Conservation (phyloP, 352 stramenopile genomes). For the Globisporangium recalcitrans region DNA sequence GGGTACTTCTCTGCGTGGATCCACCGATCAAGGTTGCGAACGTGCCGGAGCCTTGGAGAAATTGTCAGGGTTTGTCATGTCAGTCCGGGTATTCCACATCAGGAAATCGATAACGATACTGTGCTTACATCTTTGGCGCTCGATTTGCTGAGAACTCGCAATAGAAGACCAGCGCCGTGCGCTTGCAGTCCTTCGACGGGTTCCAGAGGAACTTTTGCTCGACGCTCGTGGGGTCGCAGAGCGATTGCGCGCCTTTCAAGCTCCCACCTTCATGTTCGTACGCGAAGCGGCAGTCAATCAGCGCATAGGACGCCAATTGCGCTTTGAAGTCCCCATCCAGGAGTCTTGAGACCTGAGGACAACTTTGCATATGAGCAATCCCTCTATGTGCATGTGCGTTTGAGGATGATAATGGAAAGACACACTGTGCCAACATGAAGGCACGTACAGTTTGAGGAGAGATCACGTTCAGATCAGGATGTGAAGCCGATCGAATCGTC, state of each 20-base stretch:
- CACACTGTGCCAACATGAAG: background rate
- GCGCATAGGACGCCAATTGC: constrained; percentile 23
- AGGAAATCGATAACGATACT: background rate
- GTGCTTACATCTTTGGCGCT: constrained; percentile 51
- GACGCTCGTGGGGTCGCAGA: constrained; percentile 39
- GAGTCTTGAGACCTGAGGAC: constrained; percentile 23
- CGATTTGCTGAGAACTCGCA: constrained; percentile 69
- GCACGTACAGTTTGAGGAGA: constrained; percentile 33
- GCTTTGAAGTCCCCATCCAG: constrained; percentile 32
- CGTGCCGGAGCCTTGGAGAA: constrained; percentile 33
- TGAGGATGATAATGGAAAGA: background rate
- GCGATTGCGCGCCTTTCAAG: constrained; percentile 30
- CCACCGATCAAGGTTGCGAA: constrained; percentile 57
- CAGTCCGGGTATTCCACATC: background rate
- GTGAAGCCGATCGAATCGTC: constrained; percentile 41
- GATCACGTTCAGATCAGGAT: constrained; percentile 62
- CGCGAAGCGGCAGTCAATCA: constrained; percentile 60
- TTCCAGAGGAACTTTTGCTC: constrained; percentile 36
- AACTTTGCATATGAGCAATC: background rate
- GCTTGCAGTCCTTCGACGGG: constrained; percentile 20
- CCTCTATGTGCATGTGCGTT: too few species aligned
- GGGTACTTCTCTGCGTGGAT: constrained; percentile 55
- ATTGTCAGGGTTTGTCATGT: background rate
- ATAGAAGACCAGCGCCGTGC: constrained; percentile 55
- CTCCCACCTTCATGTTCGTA: constrained; percentile 46